Evolutionary conservation across 139 green algal species (phyloP), one percentile per base, ranked within the genome.

Genomic region (Coelastrella sp.): DNA sequence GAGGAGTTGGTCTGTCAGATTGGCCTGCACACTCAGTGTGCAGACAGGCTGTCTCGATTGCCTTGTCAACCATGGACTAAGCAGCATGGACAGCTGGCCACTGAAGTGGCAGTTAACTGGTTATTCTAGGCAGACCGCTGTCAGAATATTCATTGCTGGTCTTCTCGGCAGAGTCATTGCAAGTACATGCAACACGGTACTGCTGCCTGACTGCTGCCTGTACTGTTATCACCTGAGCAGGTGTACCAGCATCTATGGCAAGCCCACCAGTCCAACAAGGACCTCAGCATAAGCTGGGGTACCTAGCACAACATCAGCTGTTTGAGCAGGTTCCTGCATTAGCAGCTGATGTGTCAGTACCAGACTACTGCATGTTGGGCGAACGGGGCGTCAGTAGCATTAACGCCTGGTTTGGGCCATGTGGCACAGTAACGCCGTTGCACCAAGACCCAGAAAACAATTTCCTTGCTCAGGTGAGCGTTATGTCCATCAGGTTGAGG

Each of bases 351-450:
- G 95, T 99, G 21, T 30, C 37, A 32, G 79, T 35, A 7, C 96
- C 96, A 0, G 92, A 96, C 38, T 99, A 99, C 88, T 98, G 95
- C 84, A 71, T 32, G 27, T 88, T 98, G 27, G 89, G 84, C 0
- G 51, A 90, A 63, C 78, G 81, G 13, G 86, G 67, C 0, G 60
- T 80, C 17, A 63, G 45, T 74, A 73, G 45, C 48, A 30, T 84
- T 32, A 99, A 99, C 85, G 96, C 95, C 1, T 99, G 96, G 96
- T 93, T 98, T 53, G 96, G 96, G 1, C 96, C 96, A 3, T 79
- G 91, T 2, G 95, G 92, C 27, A 99, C 96, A 32, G 91, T 97
- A 32, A 98, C 95, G 2, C 96, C 96, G 0, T 79, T 98, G 82
- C 96, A 99, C 89, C 90, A 91, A 13, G 96, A 99, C 89, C 95